Base-by-base conservation (phyloP, 140 eudicot genomes). In the Bidens hawaiensis region DNA sequence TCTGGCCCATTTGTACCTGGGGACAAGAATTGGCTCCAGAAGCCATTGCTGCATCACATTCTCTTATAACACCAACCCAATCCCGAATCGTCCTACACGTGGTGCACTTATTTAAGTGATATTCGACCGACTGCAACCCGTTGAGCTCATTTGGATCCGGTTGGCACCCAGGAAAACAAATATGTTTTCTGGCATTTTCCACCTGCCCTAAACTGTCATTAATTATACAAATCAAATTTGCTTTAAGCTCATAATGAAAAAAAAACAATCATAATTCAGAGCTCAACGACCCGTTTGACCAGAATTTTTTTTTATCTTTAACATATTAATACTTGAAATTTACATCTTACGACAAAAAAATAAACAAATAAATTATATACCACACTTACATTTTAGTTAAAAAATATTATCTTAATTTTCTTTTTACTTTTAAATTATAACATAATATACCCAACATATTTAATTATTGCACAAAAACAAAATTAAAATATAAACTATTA, bases 141-240 rank as follows among this genome's bases (percentile, higher is more conserved):
- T 79, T 90, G 53, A 79, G 23, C 62, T 88, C 95, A 4, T 51
- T 62, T 2, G 82, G 78, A 58, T 85, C 93, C 25, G 89, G 80
- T 13, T 76, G 80, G 19, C 50, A 52, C 66, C 96, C 99, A 9
- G 60, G 75, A 65, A 76, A 69, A 71, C 52, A 76, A 30, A 93
- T 77, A 67, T 88, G 99, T 71, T 57, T 77, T 65, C 85, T 80
- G 18, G 99, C 99, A 81, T 60, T 85, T 28, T 88, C 96, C 65
- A 83, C 80, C 82, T 82, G 93, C 57, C 99, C 99, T 80, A 93
- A 78, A 86, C 99, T 93, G 89, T 24, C 67, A 76, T 49, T n/a
- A 36, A 13, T 36, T 36, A 36, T n/a, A 36, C n/a, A 36, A 36
- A 4, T 36, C 12, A 36, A n/a, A 10, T 36, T 36, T 36, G 43